Evolutionary conservation across 2,329 filamentous ascomycete genomes (phyloP).

Genomic region (Chaetomiaceae sp.): DNA sequence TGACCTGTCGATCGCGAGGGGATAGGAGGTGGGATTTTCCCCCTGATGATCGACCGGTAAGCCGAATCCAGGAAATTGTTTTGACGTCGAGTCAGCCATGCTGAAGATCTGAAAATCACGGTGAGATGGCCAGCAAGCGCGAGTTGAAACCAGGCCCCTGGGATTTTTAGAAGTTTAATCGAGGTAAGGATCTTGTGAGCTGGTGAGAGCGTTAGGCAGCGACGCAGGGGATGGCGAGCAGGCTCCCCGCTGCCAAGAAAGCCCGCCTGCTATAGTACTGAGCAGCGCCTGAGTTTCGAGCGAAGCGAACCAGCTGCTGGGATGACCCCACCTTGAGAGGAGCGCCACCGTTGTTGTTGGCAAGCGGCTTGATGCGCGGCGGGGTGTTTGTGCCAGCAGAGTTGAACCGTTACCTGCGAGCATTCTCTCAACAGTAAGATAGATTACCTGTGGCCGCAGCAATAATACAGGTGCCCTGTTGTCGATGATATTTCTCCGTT

Average conservation of each 20-base stretch:
- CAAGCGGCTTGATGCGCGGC: too few relatives aligned
- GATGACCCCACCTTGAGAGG: too few relatives aligned
- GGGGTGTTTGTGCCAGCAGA: too few relatives aligned
- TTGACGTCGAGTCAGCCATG: background rate
- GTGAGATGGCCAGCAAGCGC: background rate
- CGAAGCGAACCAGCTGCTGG: too few relatives aligned
- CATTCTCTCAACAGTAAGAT: too few relatives aligned
- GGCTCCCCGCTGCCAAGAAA: background rate
- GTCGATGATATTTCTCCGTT: too few relatives aligned
- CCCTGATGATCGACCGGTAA: background rate
- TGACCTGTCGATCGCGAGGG: background rate
- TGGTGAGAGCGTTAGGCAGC: background rate
- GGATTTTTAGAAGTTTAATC: background rate
- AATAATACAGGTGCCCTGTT: too few relatives aligned
- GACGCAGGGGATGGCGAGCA: background rate
- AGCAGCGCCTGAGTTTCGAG: too few relatives aligned
- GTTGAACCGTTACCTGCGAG: too few relatives aligned
- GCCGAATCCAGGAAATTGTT: constrained; percentile 5
- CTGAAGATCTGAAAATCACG: background rate
- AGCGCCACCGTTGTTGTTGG: too few relatives aligned
- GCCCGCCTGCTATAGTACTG: too few relatives aligned
- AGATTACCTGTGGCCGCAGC: too few relatives aligned
- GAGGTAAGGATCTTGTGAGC: background rate
- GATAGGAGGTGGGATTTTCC: background rate
- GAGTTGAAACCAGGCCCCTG: background rate